Base-by-base conservation (phyloP, 2,329 filamentous ascomycete species). In the Metarhizium guizhouense region DNA sequence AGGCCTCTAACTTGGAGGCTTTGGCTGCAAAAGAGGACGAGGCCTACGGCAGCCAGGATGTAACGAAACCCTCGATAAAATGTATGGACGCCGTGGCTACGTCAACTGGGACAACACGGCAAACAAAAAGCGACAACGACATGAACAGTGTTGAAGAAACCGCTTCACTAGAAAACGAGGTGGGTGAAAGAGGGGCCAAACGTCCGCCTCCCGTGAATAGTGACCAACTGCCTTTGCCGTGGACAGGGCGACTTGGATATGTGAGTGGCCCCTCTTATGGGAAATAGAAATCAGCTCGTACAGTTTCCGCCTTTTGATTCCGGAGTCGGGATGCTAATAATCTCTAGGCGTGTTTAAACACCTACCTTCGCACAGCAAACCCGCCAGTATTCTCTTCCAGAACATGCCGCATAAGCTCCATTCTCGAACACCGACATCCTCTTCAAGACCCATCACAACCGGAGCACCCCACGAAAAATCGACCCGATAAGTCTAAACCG, bases 231-330 rank as follows among this genome's bases (percentile, higher is more conserved):
- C 93, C 93, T 29, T 70, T 96, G 25, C 93, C 92, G 0, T 96
- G 92, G 92, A 90, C 86, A 71, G 93, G 93, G 1, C 81, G 92
- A 32, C 68, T 96, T 58, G 92, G 92, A 56, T 96, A 95, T 79
- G 90, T 93, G 70, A 74, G 85, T 57, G 54, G 53, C 18, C 54
- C 57, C 49, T 29, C 7, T 38, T 14, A 4, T 14, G 7, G 11
- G 18, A 34, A 34, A 36, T 38, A n/a, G 45, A 5, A 14, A 6
- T 6, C 13, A 2, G 45, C 25, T 30, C 16, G 20, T 3, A 40
- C 13, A 5, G 14, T 5, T 11, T 5, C 13, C 4, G 5, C 38
- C 38, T 40, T 11, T 8, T 14, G 14, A 40, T 16, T 16, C 5
- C 38, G 8, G 38, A 40, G 5, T 11, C 38, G 38, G 11, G 8